Conservation (phyloP, 495 filamentous ascomycete species). For the Trichoderma asperelloides region DNA sequence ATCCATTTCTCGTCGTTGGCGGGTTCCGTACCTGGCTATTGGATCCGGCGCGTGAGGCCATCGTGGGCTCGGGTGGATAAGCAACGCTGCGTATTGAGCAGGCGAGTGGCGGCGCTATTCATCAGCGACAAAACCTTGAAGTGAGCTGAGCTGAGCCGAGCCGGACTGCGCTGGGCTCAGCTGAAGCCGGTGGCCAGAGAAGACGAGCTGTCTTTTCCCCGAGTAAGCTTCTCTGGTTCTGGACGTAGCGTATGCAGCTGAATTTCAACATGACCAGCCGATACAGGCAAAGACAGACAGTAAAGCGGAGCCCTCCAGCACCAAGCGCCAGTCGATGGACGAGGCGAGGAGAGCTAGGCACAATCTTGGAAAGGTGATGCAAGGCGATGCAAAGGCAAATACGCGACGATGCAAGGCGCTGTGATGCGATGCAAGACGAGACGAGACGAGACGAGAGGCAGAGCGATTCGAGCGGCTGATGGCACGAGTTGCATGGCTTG, state of each 20-base stretch:
- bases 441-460: neutral
- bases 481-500: neutral
- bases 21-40: constrained; percentile 7
- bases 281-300: neutral
- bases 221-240: neutral
- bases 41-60: neutral
- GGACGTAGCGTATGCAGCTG: neutral
- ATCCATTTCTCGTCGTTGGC: neutral
- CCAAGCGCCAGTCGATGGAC: neutral
- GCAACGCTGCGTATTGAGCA: neutral
- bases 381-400: neutral
- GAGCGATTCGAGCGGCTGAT: neutral
- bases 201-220: neutral
- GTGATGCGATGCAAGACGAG: neutral
- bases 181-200: neutral
- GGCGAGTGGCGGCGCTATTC: neutral
- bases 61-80: neutral
- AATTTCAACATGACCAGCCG: neutral
- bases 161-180: neutral
- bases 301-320: neutral
- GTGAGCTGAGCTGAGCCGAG: neutral
- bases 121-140: neutral
- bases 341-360: neutral
- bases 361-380: neutral
- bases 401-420: neutral